Conservation (phyloP, 23 red algal species). For the Gracilaria caudata region DNA sequence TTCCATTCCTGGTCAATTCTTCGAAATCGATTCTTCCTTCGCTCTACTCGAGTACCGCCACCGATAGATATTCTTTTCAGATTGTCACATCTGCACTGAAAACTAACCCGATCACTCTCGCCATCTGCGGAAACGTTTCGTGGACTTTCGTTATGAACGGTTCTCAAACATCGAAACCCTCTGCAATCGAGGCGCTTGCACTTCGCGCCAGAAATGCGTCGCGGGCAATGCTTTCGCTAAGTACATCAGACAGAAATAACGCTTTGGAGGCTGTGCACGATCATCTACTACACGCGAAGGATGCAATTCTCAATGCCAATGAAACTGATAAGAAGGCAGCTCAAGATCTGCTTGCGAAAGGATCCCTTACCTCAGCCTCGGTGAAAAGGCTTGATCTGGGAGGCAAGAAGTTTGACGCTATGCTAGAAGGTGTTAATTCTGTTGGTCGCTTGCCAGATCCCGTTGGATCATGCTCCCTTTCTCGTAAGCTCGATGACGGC, state of each 20-base stretch:
- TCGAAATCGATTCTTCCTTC: too few species aligned
- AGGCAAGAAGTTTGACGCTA: constrained; percentile 86
- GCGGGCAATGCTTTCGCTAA: constrained; percentile 66
- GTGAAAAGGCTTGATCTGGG: constrained; percentile 88
- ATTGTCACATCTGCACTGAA: neutral
- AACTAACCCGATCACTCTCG: neutral
- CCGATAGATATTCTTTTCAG: neutral
- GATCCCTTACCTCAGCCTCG: constrained; percentile 49
- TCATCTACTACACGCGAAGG: constrained; percentile 27
- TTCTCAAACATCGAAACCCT: neutral
- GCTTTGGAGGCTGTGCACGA: constrained; percentile 73
- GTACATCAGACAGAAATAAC: constrained; percentile 47
- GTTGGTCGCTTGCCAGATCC: constrained; percentile 78
- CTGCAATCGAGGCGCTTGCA: constrained; percentile 48
- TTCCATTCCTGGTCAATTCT: too few species aligned
- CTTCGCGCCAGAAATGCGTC: constrained; percentile 70
- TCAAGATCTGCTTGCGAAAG: constrained; percentile 37
- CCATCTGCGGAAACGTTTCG: neutral
- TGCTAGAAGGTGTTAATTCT: constrained; percentile 67
- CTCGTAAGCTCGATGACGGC: constrained; percentile 81
- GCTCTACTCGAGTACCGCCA: too few species aligned
- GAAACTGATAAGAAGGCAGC: constrained; percentile 58
- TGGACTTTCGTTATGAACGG: neutral
- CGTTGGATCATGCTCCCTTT: constrained; percentile 82
- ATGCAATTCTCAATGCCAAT: constrained; percentile 71